Evolutionary conservation across 208 protist species (phyloP), one percentile per base, ranked within the genome.

Genomic region (Trypanosoma avium): DNA sequence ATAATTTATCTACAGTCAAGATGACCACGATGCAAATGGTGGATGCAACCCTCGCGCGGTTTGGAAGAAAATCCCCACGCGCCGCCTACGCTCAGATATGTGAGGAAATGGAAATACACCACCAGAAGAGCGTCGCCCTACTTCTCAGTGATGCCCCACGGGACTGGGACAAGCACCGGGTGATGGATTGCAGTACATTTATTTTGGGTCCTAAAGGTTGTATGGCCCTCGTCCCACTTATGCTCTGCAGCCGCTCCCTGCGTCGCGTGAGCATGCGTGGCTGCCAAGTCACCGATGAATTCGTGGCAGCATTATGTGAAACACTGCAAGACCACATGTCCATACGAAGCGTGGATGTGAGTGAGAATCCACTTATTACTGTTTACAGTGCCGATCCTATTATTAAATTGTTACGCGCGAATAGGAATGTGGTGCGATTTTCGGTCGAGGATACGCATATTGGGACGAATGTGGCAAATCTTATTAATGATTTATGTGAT

Each of bases 11-110:
- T 6, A 13, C 1, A 22, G 29, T 7, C 17, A 82, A 38, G 13
- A 93, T 93, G 86, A 93, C 86, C 10, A 93, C 81, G 0, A 79
- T 81, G 65, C 81, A 80, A n/a, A 77, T 59, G 19, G 79, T 90
- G 17, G 83, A 93, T 47, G 81, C 79, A 56, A 77, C 63, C 55
- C 73, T 93, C 30, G 74, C 73, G 69, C 79, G 78, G 35, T 93
- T 93, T 70, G 72, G 88, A 43, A 70, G 86, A 22, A 90, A 88
- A 71, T 89, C 83, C 3, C 86, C 86, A 2, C 83, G 82, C 29
- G 81, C 89, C 48, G 76, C 73, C 62, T 93, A 93, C 73, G 79
- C 77, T 36, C 79, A 93, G 60, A 62, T 88, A 29, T 93, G 86
- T 62, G 81, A 83, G 42, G 86, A 93, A 46, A 75, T 85, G 38